phyloP scores from a whole-genome alignment of 2,329 filamentous ascomycete species.

The Fusarium phyllophilum region DNA sequence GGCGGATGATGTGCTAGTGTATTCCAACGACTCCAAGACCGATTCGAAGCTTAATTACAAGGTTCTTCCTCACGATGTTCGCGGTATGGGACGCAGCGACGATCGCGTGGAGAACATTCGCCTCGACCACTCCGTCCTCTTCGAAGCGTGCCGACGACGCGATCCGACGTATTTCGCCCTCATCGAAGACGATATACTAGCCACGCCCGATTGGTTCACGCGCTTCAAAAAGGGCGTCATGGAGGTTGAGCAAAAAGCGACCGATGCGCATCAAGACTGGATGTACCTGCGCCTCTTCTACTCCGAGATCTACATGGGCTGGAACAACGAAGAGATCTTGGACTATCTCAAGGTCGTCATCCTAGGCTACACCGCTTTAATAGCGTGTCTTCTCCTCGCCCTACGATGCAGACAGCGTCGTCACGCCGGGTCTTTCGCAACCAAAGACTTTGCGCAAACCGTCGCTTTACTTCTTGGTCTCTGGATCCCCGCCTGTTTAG shows the following conservation, averaged over 20 bases:
- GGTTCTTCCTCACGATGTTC: slow-evolving; percentile 37
- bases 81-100: slow-evolving; percentile 39
- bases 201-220: slow-evolving; percentile 49
- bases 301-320: slow-evolving; percentile 52
- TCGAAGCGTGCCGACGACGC: slow-evolving; percentile 46
- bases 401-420: slow-evolving; percentile 20
- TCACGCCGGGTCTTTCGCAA: slow-evolving; percentile 4
- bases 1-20: slow-evolving; percentile 49
- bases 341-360: slow-evolving; percentile 44
- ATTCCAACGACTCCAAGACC: slow-evolving; percentile 20
- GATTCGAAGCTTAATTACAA: slow-evolving; percentile 21
- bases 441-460: slow-evolving; percentile 38
- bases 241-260: slow-evolving; percentile 42
- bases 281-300: slow-evolving; percentile 53
- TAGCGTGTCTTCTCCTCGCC: slow-evolving; percentile 16
- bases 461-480: slow-evolving; percentile 42
- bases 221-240: slow-evolving; percentile 44
- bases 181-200: slow-evolving; percentile 52
- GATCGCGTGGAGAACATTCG: slow-evolving; percentile 49
- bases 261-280: slow-evolving; percentile 42
- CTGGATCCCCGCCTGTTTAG: slow-evolving; percentile 48
- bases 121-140: slow-evolving; percentile 48
- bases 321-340: slow-evolving; percentile 51
- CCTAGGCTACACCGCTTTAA: slow-evolving; percentile 40
- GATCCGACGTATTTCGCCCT: slow-evolving; percentile 50